These are phyloP conservation scores for Zalaria sp. DNA, from an alignment of 2,329 filamentous ascomycete species.

Conservation along the genomic window DNA sequence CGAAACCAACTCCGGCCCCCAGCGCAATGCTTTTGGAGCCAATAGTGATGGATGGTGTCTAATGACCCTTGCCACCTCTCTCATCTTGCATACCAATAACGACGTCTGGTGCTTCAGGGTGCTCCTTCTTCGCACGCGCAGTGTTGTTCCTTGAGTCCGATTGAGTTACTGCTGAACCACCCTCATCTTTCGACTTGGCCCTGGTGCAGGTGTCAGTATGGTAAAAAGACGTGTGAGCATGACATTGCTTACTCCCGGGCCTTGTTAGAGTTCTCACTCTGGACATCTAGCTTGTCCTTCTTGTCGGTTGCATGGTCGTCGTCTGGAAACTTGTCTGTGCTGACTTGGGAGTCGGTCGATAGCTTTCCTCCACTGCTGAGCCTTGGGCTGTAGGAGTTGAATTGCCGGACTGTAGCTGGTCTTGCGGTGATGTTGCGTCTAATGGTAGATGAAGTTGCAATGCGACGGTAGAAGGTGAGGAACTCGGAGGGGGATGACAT, in stretches of 20 bases:
- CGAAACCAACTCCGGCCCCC: no score
- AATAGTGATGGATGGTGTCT: neutral
- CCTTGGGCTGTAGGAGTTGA: conserved; percentile 3
- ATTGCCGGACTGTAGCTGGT: conserved; percentile 1
- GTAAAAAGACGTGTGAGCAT: no score
- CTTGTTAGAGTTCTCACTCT: conserved; percentile 15
- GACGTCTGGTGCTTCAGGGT: conserved; percentile 31
- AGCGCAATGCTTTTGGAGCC: no score
- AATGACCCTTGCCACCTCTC: conserved; percentile 29
- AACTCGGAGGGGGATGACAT: conserved; percentile 22
- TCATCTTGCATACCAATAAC: conserved; percentile 38
- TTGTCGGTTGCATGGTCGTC: conserved; percentile 17
- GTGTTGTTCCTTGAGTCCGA: conserved; percentile 22
- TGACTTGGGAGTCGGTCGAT: conserved; percentile 3
- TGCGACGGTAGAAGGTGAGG: conserved; percentile 23
- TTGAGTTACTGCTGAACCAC: conserved; percentile 25
- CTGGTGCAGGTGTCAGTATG: conserved; percentile 6
- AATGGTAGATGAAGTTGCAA: conserved; percentile 7
- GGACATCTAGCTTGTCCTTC: conserved; percentile 20
- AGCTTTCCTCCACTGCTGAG: neutral
- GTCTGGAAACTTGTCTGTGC: conserved; percentile 9
- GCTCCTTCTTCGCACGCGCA: conserved; percentile 30
- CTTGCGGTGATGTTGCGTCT: conserved; percentile 3
- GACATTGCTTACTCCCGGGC: conserved; percentile 19
- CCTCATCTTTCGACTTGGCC: conserved; percentile 16